phyloP scores from a whole-genome alignment of 2,329 filamentous ascomycete genomes.

The Pseudocercospora musae region DNA sequence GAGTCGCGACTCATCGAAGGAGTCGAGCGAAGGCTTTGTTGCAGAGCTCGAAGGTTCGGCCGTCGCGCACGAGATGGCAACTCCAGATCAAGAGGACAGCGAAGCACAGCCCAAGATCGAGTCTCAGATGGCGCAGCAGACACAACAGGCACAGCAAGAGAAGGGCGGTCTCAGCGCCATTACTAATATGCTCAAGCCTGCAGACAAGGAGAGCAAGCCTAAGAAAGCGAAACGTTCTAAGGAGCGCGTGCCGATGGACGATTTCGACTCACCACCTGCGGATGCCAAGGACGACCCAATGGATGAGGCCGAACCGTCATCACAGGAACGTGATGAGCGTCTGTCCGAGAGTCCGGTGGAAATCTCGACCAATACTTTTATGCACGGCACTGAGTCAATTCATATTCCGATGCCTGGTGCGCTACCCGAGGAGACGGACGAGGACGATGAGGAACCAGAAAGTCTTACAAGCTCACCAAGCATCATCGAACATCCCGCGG shows the following conservation, averaged over 20 bases:
- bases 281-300: conserved; percentile 41
- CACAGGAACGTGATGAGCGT: conserved; percentile 43
- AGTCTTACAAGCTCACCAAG: conserved; percentile 32
- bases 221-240: conserved; percentile 60
- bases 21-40: conserved; percentile 25
- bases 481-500: conserved; percentile 30
- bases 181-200: conserved; percentile 45
- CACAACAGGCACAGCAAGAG: conserved; percentile 15
- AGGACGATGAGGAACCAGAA: conserved; percentile 24
- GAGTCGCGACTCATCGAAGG: conserved; percentile 12
- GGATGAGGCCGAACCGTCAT: conserved; percentile 40
- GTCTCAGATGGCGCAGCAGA: conserved; percentile 2
- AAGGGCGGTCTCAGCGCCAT: conserved; percentile 30
- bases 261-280: conserved; percentile 60
- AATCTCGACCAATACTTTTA: conserved; percentile 52
- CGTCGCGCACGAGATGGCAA: conserved; percentile 39
- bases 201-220: conserved; percentile 44
- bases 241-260: conserved; percentile 64
- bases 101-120: conserved; percentile 7
- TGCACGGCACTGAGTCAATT: conserved; percentile 38
- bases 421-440: conserved; percentile 19
- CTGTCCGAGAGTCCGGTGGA: conserved; percentile 66
- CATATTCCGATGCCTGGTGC: conserved; percentile 33
- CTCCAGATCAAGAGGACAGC: conserved; percentile 25
- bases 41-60: conserved; percentile 40